These are phyloP conservation scores for Lathyrus oleraceus DNA, from an alignment of 306 rosid species.

Conservation along the genomic window DNA sequence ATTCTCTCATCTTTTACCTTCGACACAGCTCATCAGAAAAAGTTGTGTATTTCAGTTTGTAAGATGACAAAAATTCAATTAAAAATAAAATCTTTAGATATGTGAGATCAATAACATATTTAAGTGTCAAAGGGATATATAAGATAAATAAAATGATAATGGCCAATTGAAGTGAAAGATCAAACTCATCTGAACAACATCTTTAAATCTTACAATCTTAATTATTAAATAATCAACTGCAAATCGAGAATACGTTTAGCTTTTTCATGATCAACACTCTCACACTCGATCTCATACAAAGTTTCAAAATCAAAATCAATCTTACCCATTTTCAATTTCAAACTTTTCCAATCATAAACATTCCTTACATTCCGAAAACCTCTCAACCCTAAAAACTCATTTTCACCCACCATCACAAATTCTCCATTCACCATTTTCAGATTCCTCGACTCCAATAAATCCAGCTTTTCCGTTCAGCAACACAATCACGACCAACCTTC, in stretches of 20 bases:
- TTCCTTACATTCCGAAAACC: conserved; percentile 81
- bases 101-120: too few species aligned
- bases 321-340: conserved; percentile 88
- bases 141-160: too few species aligned
- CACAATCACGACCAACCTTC: conserved; percentile 56
- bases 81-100: too few species aligned
- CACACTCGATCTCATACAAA: conserved; percentile 85
- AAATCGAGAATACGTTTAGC: conserved; percentile 61
- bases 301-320: conserved; percentile 70
- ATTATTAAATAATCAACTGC: too few species aligned
- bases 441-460: conserved; percentile 65
- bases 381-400: conserved; percentile 68
- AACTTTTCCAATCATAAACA: conserved; percentile 82
- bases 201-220: too few species aligned
- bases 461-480: conserved; percentile 56
- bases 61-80: too few species aligned
- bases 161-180: too few species aligned
- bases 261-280: conserved; percentile 68
- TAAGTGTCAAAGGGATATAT: too few species aligned
- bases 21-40: too few species aligned
- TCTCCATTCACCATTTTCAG: conserved; percentile 70
- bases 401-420: conserved; percentile 51
- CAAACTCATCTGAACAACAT: too few species aligned
- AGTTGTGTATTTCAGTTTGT: too few species aligned
- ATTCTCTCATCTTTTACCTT: too few species aligned